Evolutionary conservation across 2,329 filamentous ascomycete species (phyloP).

Genomic region (Paecilomyces sp.): DNA sequence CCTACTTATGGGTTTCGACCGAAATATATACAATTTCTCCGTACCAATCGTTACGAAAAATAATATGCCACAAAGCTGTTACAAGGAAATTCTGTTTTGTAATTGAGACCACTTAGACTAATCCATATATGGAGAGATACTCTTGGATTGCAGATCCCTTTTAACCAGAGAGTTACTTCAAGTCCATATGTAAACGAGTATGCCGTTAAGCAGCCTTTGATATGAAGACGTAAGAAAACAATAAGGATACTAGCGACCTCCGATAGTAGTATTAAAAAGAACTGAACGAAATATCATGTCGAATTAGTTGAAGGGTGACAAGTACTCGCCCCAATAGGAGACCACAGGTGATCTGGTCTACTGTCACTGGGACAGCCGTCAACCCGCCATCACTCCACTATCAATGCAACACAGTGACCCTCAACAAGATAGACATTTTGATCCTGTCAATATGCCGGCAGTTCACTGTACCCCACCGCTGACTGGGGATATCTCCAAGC

Average conservation of each 20-base stretch:
- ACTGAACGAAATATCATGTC: not conserved
- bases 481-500: conserved; percentile 11
- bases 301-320: not conserved
- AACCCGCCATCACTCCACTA: not conserved
- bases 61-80: not conserved
- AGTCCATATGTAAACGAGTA: no score
- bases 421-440: not conserved
- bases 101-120: no score
- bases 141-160: no score
- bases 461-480: not conserved
- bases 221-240: no score
- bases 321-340: not conserved
- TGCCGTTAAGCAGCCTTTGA: no score
- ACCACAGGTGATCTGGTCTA: not conserved
- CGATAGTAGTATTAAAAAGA: not conserved
- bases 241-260: not conserved
- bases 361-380: not conserved
- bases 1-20: not conserved
- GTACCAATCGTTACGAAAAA: not conserved
- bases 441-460: not conserved
- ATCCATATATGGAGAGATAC: no score
- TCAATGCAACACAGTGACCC: not conserved
- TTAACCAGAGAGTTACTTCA: no score
- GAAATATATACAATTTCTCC: not conserved
- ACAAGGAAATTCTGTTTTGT: no score